Conservation (phyloP, 768 basidiomycete genomes). For the Leccinum subtestaceum region DNA sequence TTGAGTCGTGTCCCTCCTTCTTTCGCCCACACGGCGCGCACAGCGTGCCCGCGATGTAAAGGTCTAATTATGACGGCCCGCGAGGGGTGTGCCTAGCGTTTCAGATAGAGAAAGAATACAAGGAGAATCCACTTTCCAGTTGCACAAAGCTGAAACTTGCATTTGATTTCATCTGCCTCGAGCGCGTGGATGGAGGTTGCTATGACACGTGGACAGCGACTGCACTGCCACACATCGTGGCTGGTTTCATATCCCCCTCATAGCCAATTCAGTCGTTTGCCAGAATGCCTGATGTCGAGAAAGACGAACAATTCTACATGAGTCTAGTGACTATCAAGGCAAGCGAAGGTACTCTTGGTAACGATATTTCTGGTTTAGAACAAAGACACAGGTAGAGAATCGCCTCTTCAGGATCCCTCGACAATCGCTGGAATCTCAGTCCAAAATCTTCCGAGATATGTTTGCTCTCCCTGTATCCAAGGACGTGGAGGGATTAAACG, state of each 20-base stretch:
- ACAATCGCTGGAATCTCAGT: constrained; percentile 20
- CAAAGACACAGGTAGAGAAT: constrained; percentile 24
- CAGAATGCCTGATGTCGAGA: neutral
- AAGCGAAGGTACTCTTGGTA: neutral
- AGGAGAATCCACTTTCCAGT: neutral
- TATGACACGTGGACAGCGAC: constrained; percentile 13
- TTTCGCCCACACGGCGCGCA: neutral
- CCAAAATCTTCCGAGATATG: constrained; percentile 26
- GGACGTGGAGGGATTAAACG: constrained; percentile 18
- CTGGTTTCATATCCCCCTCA: neutral
- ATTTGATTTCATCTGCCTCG: constrained; percentile 11
- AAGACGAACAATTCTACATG: constrained; percentile 18
- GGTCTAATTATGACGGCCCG: constrained; percentile 5
- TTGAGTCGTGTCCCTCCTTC: neutral
- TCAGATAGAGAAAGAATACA: neutral
- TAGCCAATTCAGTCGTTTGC: neutral
- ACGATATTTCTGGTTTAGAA: neutral
- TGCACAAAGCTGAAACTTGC: constrained; percentile 7
- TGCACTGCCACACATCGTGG: constrained; percentile 18
- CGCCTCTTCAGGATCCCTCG: constrained; percentile 29
- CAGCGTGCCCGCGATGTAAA: constrained; percentile 10
- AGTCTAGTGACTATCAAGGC: constrained; percentile 17
- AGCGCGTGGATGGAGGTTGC: constrained; percentile 1
- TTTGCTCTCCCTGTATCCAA: constrained; percentile 19
- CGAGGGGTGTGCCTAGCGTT: neutral